Conservation (phyloP, 441 rosid genomes). For the Metrosideros polymorpha region DNA sequence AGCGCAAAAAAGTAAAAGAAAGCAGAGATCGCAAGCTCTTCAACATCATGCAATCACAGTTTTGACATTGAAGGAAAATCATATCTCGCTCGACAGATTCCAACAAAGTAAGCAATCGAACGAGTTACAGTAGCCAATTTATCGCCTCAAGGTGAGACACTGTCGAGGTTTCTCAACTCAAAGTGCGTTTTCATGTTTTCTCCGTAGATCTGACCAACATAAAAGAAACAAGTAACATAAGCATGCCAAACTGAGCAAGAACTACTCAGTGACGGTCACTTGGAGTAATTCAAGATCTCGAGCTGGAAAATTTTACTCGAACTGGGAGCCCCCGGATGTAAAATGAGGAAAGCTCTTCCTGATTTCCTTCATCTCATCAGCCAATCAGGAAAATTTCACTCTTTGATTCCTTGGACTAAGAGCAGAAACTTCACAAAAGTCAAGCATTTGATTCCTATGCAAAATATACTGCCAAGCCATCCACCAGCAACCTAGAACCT, state of each 20-base stretch:
- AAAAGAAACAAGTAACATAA: background rate
- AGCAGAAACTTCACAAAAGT: background rate
- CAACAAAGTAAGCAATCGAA: background rate
- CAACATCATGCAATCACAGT: background rate
- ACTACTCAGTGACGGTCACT: background rate
- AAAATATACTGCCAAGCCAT: background rate
- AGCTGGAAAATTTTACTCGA: background rate
- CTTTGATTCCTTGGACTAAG: background rate
- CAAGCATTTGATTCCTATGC: background rate
- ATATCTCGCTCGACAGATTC: background rate
- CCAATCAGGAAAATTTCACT: background rate
- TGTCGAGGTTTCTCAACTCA: background rate
- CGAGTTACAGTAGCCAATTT: background rate
- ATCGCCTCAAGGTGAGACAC: background rate
- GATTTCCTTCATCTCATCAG: background rate
- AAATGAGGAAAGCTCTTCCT: background rate
- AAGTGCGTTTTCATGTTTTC: background rate
- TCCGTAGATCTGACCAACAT: background rate
- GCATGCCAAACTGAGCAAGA: background rate
- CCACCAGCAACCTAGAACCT: background rate
- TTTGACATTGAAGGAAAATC: background rate
- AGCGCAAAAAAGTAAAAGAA: background rate
- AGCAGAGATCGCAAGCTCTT: background rate
- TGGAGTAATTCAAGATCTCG: background rate
- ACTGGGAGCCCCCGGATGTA: background rate